Conservation (phyloP, 805 yeast species). For the Hanseniaspora vineae region DNA sequence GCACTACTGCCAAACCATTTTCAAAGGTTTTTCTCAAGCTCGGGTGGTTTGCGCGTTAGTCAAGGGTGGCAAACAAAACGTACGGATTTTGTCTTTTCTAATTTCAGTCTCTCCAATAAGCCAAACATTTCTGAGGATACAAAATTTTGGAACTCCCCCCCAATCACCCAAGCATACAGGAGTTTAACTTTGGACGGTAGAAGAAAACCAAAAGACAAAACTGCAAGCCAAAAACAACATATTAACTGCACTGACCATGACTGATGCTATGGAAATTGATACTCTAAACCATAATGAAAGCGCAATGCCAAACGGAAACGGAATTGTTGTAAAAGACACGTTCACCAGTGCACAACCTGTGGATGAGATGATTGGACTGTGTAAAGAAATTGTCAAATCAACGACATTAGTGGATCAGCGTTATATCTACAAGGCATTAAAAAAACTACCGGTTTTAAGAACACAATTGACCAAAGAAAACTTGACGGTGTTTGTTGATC, state of each 20-base stretch:
- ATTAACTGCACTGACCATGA: not conserved
- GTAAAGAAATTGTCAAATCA: constrained; percentile 36
- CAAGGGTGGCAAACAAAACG: not conserved
- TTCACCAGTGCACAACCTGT: constrained; percentile 20
- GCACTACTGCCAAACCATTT: too few species aligned
- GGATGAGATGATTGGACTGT: constrained; percentile 20
- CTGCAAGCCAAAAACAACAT: not conserved
- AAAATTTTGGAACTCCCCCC: too few species aligned
- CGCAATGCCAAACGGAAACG: not conserved
- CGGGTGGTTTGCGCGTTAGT: not conserved
- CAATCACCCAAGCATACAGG: too few species aligned
- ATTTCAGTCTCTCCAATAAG: too few species aligned
- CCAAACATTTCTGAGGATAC: too few species aligned
- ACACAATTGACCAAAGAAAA: constrained; percentile 42
- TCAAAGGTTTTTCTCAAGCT: too few species aligned
- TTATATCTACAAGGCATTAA: constrained; percentile 70
- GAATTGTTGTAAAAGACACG: constrained; percentile 9
- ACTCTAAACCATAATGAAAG: not conserved
- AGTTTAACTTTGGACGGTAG: not conserved
- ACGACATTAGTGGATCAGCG: constrained; percentile 72
- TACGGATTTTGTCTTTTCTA: too few species aligned
- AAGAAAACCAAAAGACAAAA: not conserved
- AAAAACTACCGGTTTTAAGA: constrained; percentile 70
- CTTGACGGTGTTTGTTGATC: constrained; percentile 41
- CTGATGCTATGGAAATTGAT: constrained; percentile 17